Evolutionary conservation across 2,329 filamentous ascomycete species (phyloP).

Genomic region (Botrytis deweyae): DNA sequence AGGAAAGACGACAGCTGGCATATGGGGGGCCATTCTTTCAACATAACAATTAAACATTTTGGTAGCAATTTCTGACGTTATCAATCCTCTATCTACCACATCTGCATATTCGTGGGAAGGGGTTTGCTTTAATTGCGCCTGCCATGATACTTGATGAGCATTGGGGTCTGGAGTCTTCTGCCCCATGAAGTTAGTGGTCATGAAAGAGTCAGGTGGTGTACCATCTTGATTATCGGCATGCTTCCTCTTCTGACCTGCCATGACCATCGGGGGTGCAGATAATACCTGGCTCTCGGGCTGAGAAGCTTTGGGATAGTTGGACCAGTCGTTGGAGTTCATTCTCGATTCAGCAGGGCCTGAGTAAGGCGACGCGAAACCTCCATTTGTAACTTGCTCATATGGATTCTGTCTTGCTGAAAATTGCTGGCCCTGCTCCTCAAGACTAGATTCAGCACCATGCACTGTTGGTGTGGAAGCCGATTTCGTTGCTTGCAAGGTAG

Average conservation of each 20-base stretch:
- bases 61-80: constrained; percentile 55
- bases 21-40: constrained; percentile 57
- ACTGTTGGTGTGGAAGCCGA: constrained; percentile 23
- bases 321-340: constrained; percentile 31
- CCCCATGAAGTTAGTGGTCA: constrained; percentile 7
- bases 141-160: constrained; percentile 3
- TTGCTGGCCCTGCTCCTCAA: constrained; percentile 18
- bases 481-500: constrained; percentile 40
- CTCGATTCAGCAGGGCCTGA: constrained; percentile 28
- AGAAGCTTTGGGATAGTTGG: constrained; percentile 33
- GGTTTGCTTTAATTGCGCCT: constrained; percentile 19
- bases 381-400: constrained; percentile 40
- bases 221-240: constrained; percentile 32
- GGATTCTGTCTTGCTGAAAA: constrained; percentile 27
- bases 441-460: constrained; percentile 22
- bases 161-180: constrained; percentile 11
- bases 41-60: constrained; percentile 59
- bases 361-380: constrained; percentile 33
- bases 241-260: constrained; percentile 41
- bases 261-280: constrained; percentile 38
- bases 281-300: constrained; percentile 31
- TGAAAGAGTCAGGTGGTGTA: constrained; percentile 17
- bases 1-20: constrained; percentile 63
- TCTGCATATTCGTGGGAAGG: constrained; percentile 41
- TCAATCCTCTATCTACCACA: constrained; percentile 57